Evolutionary conservation across 2,329 filamentous ascomycete genomes (phyloP).

Genomic region (Chrysoporthe deuterocubensis): DNA sequence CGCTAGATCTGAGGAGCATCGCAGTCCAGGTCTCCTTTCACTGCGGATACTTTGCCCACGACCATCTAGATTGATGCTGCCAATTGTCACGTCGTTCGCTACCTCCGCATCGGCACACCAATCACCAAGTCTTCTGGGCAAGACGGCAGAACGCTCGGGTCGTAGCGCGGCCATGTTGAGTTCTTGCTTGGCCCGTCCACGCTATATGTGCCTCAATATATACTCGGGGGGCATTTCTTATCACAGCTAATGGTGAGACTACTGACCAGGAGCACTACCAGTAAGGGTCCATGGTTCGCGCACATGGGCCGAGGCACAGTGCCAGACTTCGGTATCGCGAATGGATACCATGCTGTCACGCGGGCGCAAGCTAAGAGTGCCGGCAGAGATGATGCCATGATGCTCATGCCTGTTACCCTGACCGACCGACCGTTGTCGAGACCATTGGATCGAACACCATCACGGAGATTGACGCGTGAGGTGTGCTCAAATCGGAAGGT

Average conservation of each 20-base stretch:
- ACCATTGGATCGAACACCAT: not conserved
- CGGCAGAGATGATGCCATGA: not conserved
- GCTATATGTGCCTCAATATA: not conserved
- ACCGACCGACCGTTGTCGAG: not conserved
- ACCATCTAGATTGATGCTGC: not conserved
- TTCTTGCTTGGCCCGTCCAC: too few species aligned
- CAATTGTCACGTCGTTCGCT: not conserved
- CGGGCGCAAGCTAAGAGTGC: not conserved
- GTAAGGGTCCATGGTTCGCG: not conserved
- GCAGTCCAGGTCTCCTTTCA: too few species aligned
- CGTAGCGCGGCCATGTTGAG: not conserved
- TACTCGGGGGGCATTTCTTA: not conserved
- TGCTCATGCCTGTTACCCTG: not conserved
- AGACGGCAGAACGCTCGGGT: not conserved
- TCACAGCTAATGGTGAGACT: not conserved
- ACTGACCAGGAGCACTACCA: not conserved
- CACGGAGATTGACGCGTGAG: not conserved
- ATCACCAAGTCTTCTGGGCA: not conserved
- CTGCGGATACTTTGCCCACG: not conserved
- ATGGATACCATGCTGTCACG: not conserved
- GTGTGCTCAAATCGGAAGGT: slow-evolving; percentile 5
- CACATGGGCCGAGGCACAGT: not conserved
- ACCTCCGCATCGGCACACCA: not conserved
- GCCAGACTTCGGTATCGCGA: not conserved
- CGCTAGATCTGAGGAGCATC: too few species aligned